Conservation (phyloP, 148 eudicot genomes). For the Chenopodium formosanum region DNA sequence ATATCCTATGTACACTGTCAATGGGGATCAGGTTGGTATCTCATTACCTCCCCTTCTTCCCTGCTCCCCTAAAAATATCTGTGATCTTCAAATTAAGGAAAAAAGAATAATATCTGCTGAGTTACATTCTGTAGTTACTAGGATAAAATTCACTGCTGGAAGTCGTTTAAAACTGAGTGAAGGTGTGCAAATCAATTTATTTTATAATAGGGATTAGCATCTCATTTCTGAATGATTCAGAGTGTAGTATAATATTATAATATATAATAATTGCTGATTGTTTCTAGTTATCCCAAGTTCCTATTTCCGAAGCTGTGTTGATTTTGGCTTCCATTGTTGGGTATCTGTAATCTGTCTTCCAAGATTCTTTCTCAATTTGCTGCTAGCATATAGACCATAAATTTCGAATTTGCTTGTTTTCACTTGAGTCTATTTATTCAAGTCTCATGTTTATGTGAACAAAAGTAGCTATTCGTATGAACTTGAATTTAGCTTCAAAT, state of each 20-base stretch:
- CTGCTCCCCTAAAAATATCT: not conserved
- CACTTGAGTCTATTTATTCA: too few species aligned
- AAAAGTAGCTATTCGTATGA: too few species aligned
- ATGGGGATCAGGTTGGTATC: conserved; percentile 57
- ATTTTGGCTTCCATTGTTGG: not conserved
- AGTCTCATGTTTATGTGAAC: too few species aligned
- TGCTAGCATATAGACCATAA: not conserved
- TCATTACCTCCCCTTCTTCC: not conserved
- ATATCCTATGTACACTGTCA: conserved; percentile 49
- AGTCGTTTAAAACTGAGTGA: not conserved
- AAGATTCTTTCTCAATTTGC: not conserved
- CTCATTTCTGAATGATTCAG: not conserved
- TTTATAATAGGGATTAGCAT: not conserved
- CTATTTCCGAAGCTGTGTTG: not conserved
- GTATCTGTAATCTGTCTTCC: not conserved
- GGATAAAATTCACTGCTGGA: not conserved
- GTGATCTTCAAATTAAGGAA: not conserved
- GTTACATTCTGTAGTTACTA: not conserved
- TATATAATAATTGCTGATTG: not conserved
- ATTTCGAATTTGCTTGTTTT: not conserved
- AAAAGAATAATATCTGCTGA: not conserved
- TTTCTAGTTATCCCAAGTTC: not conserved
- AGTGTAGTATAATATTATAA: not conserved
- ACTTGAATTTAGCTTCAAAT: too few species aligned
- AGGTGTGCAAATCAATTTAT: not conserved